Evolutionary conservation across 1,139 yeast genomes (phyloP).

Genomic region (Suhomyces guaymorum): DNA sequence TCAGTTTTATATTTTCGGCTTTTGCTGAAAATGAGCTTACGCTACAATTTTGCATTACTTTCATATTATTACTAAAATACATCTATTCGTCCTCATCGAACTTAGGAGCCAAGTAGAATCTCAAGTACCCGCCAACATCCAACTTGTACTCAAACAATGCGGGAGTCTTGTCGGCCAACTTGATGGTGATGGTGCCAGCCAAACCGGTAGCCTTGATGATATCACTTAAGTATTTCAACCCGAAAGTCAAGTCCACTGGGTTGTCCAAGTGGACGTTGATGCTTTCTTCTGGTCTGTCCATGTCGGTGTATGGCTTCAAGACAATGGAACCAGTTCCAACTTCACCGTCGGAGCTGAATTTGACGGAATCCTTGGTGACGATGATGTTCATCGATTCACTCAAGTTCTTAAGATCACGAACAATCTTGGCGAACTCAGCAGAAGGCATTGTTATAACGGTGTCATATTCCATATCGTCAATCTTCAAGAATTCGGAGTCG

Average conservation of each 20-base stretch:
- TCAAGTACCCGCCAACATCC: slow-evolving; percentile 84
- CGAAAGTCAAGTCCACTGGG: slow-evolving; percentile 88
- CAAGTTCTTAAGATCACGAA: slow-evolving; percentile 82
- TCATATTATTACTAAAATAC: slow-evolving; percentile 9
- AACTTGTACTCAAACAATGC: slow-evolving; percentile 91
- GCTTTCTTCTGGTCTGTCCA: slow-evolving; percentile 76
- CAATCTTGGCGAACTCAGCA: slow-evolving; percentile 81
- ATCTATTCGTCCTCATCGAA: slow-evolving; percentile 78
- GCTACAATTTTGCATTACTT: background rate
- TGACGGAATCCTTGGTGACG: slow-evolving; percentile 90
- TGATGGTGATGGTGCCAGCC: slow-evolving; percentile 74
- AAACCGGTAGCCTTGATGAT: slow-evolving; percentile 89
- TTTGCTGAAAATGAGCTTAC: too few relatives aligned
- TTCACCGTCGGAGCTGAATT: slow-evolving; percentile 90
- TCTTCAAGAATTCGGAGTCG: slow-evolving; percentile 90
- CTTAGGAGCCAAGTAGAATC: slow-evolving; percentile 97
- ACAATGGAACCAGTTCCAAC: slow-evolving; percentile 87
- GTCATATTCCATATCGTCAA: slow-evolving; percentile 92
- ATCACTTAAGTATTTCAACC: slow-evolving; percentile 85
- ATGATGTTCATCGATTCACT: slow-evolving; percentile 84
- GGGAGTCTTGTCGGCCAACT: slow-evolving; percentile 89
- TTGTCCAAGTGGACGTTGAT: slow-evolving; percentile 77
- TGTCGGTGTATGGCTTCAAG: slow-evolving; percentile 78
- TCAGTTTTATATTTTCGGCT: too few relatives aligned
- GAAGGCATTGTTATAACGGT: slow-evolving; percentile 88